Evolutionary conservation across 352 stramenopile species (phyloP), one percentile per base, ranked within the genome.

Genomic region (Phytophthora constricta): DNA sequence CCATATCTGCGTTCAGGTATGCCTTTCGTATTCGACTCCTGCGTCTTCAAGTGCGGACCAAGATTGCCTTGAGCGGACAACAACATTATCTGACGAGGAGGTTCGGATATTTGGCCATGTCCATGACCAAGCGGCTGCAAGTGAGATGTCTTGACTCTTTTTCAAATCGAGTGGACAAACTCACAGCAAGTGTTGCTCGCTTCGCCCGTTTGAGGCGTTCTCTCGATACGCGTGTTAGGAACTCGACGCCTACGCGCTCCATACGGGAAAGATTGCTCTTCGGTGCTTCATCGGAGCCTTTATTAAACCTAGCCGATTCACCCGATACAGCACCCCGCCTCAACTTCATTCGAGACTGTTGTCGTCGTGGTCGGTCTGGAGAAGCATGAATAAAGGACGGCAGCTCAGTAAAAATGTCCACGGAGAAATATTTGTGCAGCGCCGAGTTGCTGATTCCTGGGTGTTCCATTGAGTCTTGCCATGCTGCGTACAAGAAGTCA

Each of bases 361-460:
- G 60, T 54, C 26, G 43, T 28, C 42, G 57, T 48, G 66, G 48
- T 50, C 56, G 27, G 31, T 53, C 23, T 3, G 28, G 52, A 2
- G 58, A 26, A 22, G 68, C 51, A 10, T 60, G 70, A 48, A 84
- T 74, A 16, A 87, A 74, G 11, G 70, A 72, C 9, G 79, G 79
- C 3, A 83, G 42, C 5, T 84, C 73, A 1, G 68, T 66, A 31
- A 87, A 87, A 17, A 78, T 55, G 14, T 83, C 79, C 33, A 87
- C 72, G 5, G 72, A 70, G 51, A 82, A 78, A 28, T 76, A 65
- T 25, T 74, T 55, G 17, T 59, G 55, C 28, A 76, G 28, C 20
- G 34, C 58, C n/a, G 52, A 62, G 56, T 2, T 55, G 14, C 0
- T 46, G 17, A 3, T 50, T 51, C 14, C 62, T 16, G 14, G 14